Evolutionary conservation across 148 eudicot genomes (phyloP), one percentile per base, ranked within the genome.

Genomic region (Dianthus caryophyllus): DNA sequence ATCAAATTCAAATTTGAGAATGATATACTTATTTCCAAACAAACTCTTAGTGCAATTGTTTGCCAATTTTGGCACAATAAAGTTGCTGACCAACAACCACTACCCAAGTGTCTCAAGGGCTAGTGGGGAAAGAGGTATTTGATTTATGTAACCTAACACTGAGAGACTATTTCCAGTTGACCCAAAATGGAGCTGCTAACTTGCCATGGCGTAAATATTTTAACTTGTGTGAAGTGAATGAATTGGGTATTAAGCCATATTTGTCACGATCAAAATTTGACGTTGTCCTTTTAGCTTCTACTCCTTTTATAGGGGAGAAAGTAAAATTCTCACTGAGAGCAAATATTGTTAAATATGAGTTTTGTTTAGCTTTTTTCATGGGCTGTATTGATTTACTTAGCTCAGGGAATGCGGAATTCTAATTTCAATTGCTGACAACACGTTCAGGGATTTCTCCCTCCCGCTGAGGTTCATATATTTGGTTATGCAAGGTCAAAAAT

Each of bases 401-500:
- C 20, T 11, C 51, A 10, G 8, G 15, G 39, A 31, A 30, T 43
- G 24, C 58, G 55, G 48, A 38, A 4, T 15, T 39, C 56, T 66
- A 63, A 68, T 51, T 56, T 61, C 58, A 71, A 36, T 62, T 65
- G 65, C 57, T 65, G 38, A 51, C 38, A 10, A 60, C 46, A 30
- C 50, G n/a, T 65, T 14, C 70, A 91, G 91, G 88, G 90, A 55
- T 93, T 93, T 74, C 78, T 89, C 71, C 82, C 70, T 31, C 58
- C 84, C 36, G 56, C 76, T 66, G 98, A 93, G 67, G 98, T 93
- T 57, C 88, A 81, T 68, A 87, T 93, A 67, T 87, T 87, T 75
- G 95, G 96, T 16, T 93, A 89, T 79, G 98, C 96, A 30, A 87
- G 98, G 79, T 81, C 95, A 66, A 87, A 84, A 78, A 87, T 87